Percentiles rank a stretch among this genome's conserved stretches.
Evolutionary conservation across 805 yeast genomes (phyloP).

Genomic region (Yamadazyma philogaea): DNA sequence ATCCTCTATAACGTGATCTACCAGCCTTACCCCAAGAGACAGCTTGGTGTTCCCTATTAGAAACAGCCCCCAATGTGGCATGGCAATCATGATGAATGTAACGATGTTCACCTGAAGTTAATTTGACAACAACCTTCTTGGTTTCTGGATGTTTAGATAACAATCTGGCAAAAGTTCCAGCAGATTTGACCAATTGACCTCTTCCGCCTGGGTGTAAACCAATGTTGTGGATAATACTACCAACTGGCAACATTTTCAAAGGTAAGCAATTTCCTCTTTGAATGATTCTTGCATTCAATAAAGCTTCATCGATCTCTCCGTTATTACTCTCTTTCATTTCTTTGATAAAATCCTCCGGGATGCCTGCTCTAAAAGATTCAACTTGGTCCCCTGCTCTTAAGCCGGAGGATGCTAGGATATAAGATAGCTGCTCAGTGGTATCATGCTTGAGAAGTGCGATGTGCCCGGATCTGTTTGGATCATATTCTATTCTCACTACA

Average conservation of each 20-base stretch:
- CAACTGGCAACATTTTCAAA: slow-evolving; percentile 88
- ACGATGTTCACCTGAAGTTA: slow-evolving; percentile 92
- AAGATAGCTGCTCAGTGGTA: slow-evolving; percentile 60
- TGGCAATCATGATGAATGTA: slow-evolving; percentile 81
- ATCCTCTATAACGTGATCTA: slow-evolving; percentile 85
- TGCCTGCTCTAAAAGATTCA: slow-evolving; percentile 85
- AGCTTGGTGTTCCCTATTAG: slow-evolving; percentile 90
- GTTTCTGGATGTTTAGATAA: slow-evolving; percentile 72
- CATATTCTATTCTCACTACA: slow-evolving; percentile 89
- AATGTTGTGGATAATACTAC: slow-evolving; percentile 83
- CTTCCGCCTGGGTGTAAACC: slow-evolving; percentile 71
- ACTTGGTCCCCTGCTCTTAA: slow-evolving; percentile 88
- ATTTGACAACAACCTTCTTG: slow-evolving; percentile 70
- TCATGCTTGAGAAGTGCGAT: slow-evolving; percentile 77
- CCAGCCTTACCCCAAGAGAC: slow-evolving; percentile 95
- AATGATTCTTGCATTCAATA: slow-evolving; percentile 79
- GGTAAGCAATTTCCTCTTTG: slow-evolving; percentile 96
- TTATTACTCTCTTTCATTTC: slow-evolving; percentile 66
- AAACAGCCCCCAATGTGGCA: slow-evolving; percentile 91
- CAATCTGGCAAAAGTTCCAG: slow-evolving; percentile 91
- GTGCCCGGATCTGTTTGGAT: slow-evolving; percentile 92
- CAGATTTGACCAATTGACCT: slow-evolving; percentile 88
- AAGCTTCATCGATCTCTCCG: slow-evolving; percentile 88
- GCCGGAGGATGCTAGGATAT: slow-evolving; percentile 89
- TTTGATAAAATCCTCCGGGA: slow-evolving; percentile 66